These are phyloP conservation scores for Phascolomyces articulosus DNA, from an alignment of 371 early-diverging fungal species.

Conservation along the genomic window DNA sequence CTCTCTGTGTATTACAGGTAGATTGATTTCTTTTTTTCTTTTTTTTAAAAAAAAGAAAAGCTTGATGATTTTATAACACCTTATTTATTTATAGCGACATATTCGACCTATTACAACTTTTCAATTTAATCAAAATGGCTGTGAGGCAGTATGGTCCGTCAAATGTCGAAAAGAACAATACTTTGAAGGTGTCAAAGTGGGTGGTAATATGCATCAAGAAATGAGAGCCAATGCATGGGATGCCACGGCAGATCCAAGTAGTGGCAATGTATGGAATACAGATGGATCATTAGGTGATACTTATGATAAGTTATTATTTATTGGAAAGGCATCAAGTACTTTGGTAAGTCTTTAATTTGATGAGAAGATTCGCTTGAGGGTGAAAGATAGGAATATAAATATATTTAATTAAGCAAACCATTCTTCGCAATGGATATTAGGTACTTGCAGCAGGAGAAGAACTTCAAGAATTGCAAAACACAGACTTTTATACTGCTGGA, in stretches of 20 bases:
- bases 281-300: constrained; percentile 11
- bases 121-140: constrained; percentile 68
- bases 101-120: constrained; percentile 77
- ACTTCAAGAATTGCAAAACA: constrained; percentile 75
- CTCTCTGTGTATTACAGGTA: constrained; percentile 75
- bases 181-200: constrained; percentile 50
- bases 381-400: too few relatives aligned
- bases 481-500: constrained; percentile 76
- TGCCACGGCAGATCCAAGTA: neutral
- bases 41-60: neutral
- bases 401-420: too few relatives aligned
- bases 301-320: constrained; percentile 70
- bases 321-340: constrained; percentile 69
- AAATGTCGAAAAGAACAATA: constrained; percentile 57
- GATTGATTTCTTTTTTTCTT: neutral
- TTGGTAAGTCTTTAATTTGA: too few relatives aligned
- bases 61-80: neutral
- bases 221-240: constrained; percentile 17
- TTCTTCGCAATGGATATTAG: constrained; percentile 24
- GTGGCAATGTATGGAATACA: constrained; percentile 18
- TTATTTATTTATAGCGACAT: constrained; percentile 59
- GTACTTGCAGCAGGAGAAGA: constrained; percentile 86
- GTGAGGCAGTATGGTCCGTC: constrained; percentile 72
- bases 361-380: too few relatives aligned
- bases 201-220: constrained; percentile 27